phyloP scores from a whole-genome alignment of 2,329 filamentous ascomycete genomes.

The Aspergillus quadrilineatus region DNA sequence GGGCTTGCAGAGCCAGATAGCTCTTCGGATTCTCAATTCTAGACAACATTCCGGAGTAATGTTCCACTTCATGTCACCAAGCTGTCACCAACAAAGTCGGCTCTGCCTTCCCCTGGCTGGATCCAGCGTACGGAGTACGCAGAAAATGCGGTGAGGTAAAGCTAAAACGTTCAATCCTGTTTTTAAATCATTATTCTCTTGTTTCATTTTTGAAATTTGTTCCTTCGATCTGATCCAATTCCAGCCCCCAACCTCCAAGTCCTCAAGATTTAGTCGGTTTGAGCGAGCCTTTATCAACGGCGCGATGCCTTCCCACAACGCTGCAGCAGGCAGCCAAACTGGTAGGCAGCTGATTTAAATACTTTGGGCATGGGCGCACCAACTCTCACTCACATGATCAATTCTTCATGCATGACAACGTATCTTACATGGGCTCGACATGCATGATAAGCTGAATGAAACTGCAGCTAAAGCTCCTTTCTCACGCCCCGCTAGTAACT shows the following conservation, averaged over 20 bases:
- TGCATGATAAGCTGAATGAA: constrained; percentile 12
- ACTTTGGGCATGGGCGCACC: constrained; percentile 11
- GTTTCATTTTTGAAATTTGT: not conserved
- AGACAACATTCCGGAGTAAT: not conserved
- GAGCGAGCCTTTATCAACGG: not conserved
- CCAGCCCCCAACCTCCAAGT: not conserved
- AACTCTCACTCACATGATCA: constrained; percentile 32
- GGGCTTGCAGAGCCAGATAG: constrained; percentile 4
- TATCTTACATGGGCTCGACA: constrained; percentile 19
- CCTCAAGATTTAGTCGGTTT: not conserved
- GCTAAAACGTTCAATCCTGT: constrained; percentile 3
- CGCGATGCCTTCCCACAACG: constrained; percentile 13
- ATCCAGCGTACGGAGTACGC: constrained; percentile 13
- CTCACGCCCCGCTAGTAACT: constrained; percentile 11
- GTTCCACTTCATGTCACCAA: constrained; percentile 13
- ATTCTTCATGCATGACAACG: constrained; percentile 37
- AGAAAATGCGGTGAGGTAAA: constrained; percentile 25
- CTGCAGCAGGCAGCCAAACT: constrained; percentile 5
- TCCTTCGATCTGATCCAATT: not conserved
- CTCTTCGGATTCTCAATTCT: not conserved
- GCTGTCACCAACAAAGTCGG: constrained; percentile 9
- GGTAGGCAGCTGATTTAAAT: constrained; percentile 4
- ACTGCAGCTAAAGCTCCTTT: constrained; percentile 11
- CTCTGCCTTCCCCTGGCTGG: constrained; percentile 9
- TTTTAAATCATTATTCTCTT: not conserved